phyloP scores from a whole-genome alignment of 2,329 filamentous ascomycete species.

The Leptographium radiaticola region DNA sequence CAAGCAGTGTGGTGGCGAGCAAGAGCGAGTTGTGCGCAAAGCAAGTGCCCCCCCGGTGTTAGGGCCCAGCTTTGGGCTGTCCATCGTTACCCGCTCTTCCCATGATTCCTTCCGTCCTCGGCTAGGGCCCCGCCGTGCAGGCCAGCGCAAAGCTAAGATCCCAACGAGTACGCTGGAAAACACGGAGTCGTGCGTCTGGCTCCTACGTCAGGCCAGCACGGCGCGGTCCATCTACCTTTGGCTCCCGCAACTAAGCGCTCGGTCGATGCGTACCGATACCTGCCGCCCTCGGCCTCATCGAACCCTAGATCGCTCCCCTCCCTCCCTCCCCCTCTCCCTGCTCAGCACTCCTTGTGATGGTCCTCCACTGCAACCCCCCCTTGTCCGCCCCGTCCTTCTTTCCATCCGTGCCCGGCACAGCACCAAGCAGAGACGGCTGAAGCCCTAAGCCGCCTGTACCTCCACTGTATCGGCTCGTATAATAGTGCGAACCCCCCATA shows the following conservation, averaged over 20 bases:
- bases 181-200: not conserved
- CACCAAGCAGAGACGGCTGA: not conserved
- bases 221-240: constrained; percentile 11
- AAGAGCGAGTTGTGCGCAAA: not conserved
- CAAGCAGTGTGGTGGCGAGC: not conserved
- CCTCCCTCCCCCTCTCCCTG: not conserved
- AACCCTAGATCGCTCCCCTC: not conserved
- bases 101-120: constrained; percentile 10
- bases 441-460: not conserved
- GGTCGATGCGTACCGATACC: constrained; percentile 3
- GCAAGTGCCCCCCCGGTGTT: not conserved
- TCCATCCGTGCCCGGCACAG: not conserved
- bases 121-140: constrained; percentile 7
- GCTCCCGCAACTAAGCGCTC: constrained; percentile 7
- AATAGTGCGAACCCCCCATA: constrained; percentile 6
- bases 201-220: not conserved
- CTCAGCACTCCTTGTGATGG: not conserved
- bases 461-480: constrained; percentile 3
- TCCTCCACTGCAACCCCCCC: not conserved
- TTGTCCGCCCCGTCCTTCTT: not conserved
- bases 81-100: constrained; percentile 9
- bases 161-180: not conserved
- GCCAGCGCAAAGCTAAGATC: not conserved
- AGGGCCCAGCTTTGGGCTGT: not conserved
- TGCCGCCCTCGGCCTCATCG: not conserved